These are phyloP conservation scores for Phialocephala sp. DNA, from an alignment of 2,329 filamentous ascomycete genomes.

Conservation along the genomic window DNA sequence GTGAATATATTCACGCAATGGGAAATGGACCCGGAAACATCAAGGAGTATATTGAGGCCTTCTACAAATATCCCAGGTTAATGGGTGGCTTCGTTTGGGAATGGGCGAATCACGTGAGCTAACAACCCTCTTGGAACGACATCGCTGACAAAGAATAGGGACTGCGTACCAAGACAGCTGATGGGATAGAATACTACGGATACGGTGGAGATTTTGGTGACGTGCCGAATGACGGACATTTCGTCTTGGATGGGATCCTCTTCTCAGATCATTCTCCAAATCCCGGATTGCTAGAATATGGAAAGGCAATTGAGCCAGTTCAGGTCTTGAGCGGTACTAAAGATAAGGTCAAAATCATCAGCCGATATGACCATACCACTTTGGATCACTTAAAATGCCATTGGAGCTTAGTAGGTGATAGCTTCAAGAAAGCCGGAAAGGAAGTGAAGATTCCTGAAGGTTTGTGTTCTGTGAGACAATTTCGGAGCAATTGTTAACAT, in stretches of 20 bases:
- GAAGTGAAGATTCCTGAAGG: slow-evolving; percentile 50
- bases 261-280: slow-evolving; percentile 49
- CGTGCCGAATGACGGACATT: slow-evolving; percentile 50
- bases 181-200: slow-evolving; percentile 48
- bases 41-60: slow-evolving; percentile 60
- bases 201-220: slow-evolving; percentile 54
- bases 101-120: slow-evolving; percentile 49
- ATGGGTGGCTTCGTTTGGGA: slow-evolving; percentile 60
- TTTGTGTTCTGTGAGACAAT: slow-evolving; percentile 31
- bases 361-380: slow-evolving; percentile 58
- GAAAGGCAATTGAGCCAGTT: slow-evolving; percentile 50
- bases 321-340: slow-evolving; percentile 36
- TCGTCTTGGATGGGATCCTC: slow-evolving; percentile 51
- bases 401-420: slow-evolving; percentile 46
- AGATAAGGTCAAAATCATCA: slow-evolving; percentile 41
- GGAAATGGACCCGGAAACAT: slow-evolving; percentile 63
- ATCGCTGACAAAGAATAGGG: slow-evolving; percentile 35
- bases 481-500: slow-evolving; percentile 3
- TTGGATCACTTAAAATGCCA: slow-evolving; percentile 56
- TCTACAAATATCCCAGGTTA: slow-evolving; percentile 56
- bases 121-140: not conserved
- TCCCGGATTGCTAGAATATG: slow-evolving; percentile 49
- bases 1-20: slow-evolving; percentile 54
- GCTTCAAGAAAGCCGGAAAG: slow-evolving; percentile 29
- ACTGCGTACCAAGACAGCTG: slow-evolving; percentile 44